Percentiles rank a stretch among this genome's conserved stretches.
Evolutionary conservation across 2,329 filamentous ascomycete species (phyloP).

Genomic region (Chaetomium strumarium): DNA sequence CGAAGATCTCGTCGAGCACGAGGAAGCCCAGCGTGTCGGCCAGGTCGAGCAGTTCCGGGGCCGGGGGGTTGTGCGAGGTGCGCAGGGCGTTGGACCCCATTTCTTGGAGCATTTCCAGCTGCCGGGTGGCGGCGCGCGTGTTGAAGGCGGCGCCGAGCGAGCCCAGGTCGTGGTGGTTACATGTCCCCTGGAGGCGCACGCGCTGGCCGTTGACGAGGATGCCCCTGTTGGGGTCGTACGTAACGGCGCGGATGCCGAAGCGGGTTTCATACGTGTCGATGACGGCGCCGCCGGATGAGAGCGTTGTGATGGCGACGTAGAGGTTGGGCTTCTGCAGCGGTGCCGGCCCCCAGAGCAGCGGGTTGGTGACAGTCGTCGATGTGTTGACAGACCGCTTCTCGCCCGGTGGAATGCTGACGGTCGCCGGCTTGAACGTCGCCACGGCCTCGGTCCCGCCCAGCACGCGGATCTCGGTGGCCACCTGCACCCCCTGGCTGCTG

Average conservation of each 20-base stretch:
- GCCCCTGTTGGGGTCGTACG: neutral
- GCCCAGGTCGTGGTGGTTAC: conserved; percentile 48
- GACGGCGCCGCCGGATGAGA: conserved; percentile 27
- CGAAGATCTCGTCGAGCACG: conserved; percentile 50
- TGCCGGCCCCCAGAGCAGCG: conserved; percentile 43
- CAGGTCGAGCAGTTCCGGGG: conserved; percentile 44
- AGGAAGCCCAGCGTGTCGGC: conserved; percentile 45
- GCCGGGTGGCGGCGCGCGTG: conserved; percentile 40
- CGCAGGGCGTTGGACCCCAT: conserved; percentile 46
- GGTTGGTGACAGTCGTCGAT: conserved; percentile 33
- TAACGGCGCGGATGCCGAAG: conserved; percentile 42
- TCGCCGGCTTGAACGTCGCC: neutral
- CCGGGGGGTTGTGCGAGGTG: conserved; percentile 49
- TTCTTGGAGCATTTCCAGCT: conserved; percentile 44
- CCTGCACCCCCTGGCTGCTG: conserved; percentile 31
- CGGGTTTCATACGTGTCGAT: conserved; percentile 40
- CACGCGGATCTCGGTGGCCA: conserved; percentile 19
- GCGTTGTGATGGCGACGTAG: conserved; percentile 41
- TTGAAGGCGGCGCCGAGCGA: conserved; percentile 47
- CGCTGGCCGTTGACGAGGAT: conserved; percentile 41
- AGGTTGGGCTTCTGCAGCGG: conserved; percentile 42
- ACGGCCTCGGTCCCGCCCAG: neutral
- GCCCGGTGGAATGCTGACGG: neutral
- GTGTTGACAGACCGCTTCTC: conserved; percentile 26
- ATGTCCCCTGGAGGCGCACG: conserved; percentile 41